Percentiles rank a stretch among this genome's conserved stretches.
Conservation (phyloP, 257 asterid species). For the Leptodermis oblonga region DNA sequence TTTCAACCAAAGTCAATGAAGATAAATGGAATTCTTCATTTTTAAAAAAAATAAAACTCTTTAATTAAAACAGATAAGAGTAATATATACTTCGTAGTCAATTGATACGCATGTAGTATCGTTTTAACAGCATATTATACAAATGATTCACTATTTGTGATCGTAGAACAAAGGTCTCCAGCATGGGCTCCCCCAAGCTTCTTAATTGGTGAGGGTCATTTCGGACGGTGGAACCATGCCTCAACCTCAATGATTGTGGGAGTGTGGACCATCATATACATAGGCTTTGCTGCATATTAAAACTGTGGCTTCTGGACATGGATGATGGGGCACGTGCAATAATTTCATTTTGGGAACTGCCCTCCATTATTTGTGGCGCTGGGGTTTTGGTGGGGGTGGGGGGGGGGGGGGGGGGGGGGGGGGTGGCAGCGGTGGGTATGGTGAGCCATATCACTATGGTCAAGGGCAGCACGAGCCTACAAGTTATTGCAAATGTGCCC, state of each 20-base stretch:
- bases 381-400: too few species aligned
- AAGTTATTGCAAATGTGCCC: constrained; percentile 4
- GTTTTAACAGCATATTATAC: too few species aligned
- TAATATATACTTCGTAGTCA: not conserved
- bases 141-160: too few species aligned
- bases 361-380: constrained; percentile 23
- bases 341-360: constrained; percentile 16
- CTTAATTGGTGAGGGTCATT: not conserved
- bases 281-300: too few species aligned
- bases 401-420: too few species aligned
- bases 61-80: not conserved
- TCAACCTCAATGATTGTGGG: not conserved
- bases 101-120: too few species aligned
- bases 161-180: not conserved
- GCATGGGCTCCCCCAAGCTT: not conserved
- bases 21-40: too few species aligned
- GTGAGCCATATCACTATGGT: constrained; percentile 1
- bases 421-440: too few species aligned
- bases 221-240: not conserved
- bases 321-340: constrained; percentile 28
- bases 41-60: too few species aligned
- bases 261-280: not conserved
- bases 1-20: too few species aligned
- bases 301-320: not conserved
- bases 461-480: not conserved